Conservation (phyloP, 2,329 filamentous ascomycete species). For the Trichoderma pleuroti region DNA sequence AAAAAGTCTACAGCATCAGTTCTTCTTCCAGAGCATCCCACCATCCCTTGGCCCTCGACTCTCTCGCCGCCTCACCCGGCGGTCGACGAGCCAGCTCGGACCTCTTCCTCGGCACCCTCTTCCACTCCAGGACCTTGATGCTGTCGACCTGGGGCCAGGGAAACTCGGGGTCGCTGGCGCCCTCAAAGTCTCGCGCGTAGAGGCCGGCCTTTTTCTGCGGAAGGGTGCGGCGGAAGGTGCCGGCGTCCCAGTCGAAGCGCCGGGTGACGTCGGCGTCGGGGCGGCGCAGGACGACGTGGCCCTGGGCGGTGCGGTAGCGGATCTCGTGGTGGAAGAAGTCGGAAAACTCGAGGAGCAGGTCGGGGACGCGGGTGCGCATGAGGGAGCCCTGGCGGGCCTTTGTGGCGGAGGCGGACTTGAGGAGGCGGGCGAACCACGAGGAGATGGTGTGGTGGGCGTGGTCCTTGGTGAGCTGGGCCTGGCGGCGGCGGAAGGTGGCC, state of each 20-base stretch:
- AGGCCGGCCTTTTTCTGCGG: conserved; percentile 27
- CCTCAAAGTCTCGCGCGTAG: conserved; percentile 18
- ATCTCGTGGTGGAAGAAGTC: conserved; percentile 33
- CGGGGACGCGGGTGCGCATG: conserved; percentile 27
- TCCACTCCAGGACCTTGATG: conserved; percentile 28
- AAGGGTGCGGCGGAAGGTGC: conserved; percentile 25
- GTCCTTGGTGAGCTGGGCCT: conserved; percentile 33
- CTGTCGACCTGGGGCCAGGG: conserved; percentile 25
- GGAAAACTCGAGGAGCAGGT: conserved; percentile 33
- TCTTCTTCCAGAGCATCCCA: conserved; percentile 32
- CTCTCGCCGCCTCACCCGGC: conserved; percentile 21
- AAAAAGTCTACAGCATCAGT: conserved; percentile 28
- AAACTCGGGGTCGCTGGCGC: conserved; percentile 22
- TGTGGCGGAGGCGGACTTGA: conserved; percentile 27
- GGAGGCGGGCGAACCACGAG: conserved; percentile 28
- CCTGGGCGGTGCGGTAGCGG: conserved; percentile 34
- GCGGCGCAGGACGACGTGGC: conserved; percentile 28
- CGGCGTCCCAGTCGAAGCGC: conserved; percentile 25
- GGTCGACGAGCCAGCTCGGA: conserved; percentile 21
- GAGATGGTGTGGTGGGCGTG: conserved; percentile 32
- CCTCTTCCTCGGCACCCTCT: conserved; percentile 26
- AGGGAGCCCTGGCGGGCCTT: conserved; percentile 25
- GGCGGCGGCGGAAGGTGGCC: conserved; percentile 27
- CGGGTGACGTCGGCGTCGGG: conserved; percentile 19
- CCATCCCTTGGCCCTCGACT: conserved; percentile 25